Evolutionary conservation across 2,329 filamentous ascomycete species (phyloP), one percentile per base, ranked within the genome.

Genomic region (Diaporthe amygdali): DNA sequence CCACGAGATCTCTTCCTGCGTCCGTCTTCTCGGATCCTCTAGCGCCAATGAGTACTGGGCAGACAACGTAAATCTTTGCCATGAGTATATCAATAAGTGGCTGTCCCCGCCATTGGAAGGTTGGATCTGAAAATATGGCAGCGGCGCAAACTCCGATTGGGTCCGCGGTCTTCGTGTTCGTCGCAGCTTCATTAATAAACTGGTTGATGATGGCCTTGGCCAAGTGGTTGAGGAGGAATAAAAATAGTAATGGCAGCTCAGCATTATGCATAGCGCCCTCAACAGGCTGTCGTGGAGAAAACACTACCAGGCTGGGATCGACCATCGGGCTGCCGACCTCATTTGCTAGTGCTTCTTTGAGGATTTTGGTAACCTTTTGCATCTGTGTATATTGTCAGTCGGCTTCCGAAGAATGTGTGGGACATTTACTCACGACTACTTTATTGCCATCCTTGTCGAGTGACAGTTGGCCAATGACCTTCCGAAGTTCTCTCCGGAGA

Each of bases 41-140:
- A 74, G 95, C 90, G 22, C 96, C 96, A 79, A 97, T 98, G 0
- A 99, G 85, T 1, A 95, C 91, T 0, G 96, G 96, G 76, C 94
- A 97, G 4, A 90, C 86, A 20, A 93, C 86, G 72, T 95, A 91
- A 77, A 94, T 93, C 81, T 98, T 98, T 68, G 95, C 92, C 77
- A 95, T 88, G 5, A 96, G 81, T 64, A 96, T 91, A 77, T 95
- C 93, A 68, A 93, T 91, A 74, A 96, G 84, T 0, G 90, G 86
- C 54, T 86, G 82, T n/a, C 89, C 91, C 61, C 90, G 87, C 85
- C 90, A 92, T 61, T 86, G 82, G 76, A 93, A 91, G 6, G 87
- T 84, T 1, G 87, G 84, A 55, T 88, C 86, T 1, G 92, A 90
- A 77, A 95, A 94, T 30, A 94, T 86, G 72, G 90, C 88, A 12